Evolutionary conservation across 2,329 filamentous ascomycete species (phyloP).

Genomic region (Calycina marina): DNA sequence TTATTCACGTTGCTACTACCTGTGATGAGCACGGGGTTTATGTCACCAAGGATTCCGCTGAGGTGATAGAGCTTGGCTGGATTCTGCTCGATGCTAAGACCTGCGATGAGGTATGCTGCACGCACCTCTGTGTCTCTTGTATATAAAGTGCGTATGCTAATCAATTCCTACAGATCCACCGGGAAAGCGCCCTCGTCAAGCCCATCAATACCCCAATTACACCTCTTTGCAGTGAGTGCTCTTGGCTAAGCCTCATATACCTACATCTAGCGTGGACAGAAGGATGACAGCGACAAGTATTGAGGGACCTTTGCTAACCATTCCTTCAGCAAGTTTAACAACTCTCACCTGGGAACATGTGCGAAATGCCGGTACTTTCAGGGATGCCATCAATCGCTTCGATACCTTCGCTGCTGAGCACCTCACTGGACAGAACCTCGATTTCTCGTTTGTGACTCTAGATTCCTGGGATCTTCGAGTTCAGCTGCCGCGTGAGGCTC

Average conservation of each 20-base stretch:
- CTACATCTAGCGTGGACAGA: too few relatives aligned
- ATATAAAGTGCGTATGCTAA: constrained; percentile 11
- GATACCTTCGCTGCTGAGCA: constrained; percentile 89
- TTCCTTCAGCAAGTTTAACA: constrained; percentile 68
- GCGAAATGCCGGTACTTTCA: constrained; percentile 90
- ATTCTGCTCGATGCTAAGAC: constrained; percentile 85
- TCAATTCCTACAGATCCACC: constrained; percentile 53
- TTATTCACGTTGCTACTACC: constrained; percentile 96
- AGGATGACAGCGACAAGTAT: too few relatives aligned
- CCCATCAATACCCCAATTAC: constrained; percentile 98
- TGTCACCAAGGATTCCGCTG: constrained; percentile 96
- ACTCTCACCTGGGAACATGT: constrained; percentile 99
- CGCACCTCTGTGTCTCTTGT: constrained; percentile 2
- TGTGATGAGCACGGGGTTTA: constrained; percentile 99
- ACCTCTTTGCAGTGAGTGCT: constrained; percentile 85
- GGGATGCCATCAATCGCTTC: constrained; percentile 90
- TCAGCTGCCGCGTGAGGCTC: constrained; percentile 90
- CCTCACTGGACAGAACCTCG: constrained; percentile 76
- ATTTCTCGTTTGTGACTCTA: constrained; percentile 96
- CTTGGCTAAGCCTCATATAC: constrained; percentile 1
- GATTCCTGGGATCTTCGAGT: constrained; percentile 98
- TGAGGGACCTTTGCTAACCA: constrained; percentile 14
- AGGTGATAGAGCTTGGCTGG: constrained; percentile 98
- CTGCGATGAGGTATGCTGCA: constrained; percentile 67
- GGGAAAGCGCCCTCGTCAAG: constrained; percentile 93